Evolutionary conservation across 305 asterid genomes (phyloP).

Genomic region (Fraxinus sp.): DNA sequence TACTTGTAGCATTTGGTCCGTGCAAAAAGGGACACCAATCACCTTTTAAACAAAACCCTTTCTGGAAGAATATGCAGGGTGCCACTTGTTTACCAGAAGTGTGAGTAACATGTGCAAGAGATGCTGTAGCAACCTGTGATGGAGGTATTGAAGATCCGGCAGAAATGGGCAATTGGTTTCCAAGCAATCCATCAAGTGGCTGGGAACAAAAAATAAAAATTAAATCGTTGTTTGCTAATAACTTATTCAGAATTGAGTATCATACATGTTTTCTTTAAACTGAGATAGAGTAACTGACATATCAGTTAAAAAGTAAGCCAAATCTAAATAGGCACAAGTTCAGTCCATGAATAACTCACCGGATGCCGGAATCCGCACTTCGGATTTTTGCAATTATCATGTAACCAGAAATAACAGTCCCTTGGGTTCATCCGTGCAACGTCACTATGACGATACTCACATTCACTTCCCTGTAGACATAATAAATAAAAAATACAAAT

Average conservation of each 20-base stretch:
- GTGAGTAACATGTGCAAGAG: conserved; percentile 37
- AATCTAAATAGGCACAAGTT: conserved; percentile 2
- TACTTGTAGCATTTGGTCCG: conserved; percentile 43
- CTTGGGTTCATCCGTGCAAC: conserved; percentile 74
- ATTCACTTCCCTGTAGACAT: conserved; percentile 66
- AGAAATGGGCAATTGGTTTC: conserved; percentile 48
- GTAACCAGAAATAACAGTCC: conserved; percentile 81
- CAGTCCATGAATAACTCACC: conserved; percentile 43
- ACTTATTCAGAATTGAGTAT: not conserved
- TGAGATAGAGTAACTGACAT: not conserved
- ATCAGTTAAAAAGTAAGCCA: not conserved
- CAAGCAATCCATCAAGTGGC: conserved; percentile 81
- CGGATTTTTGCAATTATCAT: conserved; percentile 76
- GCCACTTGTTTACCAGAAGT: conserved; percentile 53
- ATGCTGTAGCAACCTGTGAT: conserved; percentile 35
- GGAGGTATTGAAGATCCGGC: conserved; percentile 43
- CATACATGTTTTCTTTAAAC: not conserved
- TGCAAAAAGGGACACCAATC: conserved; percentile 84
- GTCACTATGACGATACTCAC: conserved; percentile 93
- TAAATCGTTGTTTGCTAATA: not conserved
- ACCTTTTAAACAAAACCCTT: conserved; percentile 71
- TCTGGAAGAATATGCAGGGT: conserved; percentile 74
- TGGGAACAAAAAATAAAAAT: conserved; percentile 23
- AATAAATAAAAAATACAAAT: conserved; percentile 15
- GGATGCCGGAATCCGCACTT: conserved; percentile 84